A percentile compares a stretch with the other conserved stretches of the same genome.
These are phyloP conservation scores for Apiotrichum akiyoshidainum DNA, from an alignment of 1,284 basidiomycete species.

Conservation along the genomic window DNA sequence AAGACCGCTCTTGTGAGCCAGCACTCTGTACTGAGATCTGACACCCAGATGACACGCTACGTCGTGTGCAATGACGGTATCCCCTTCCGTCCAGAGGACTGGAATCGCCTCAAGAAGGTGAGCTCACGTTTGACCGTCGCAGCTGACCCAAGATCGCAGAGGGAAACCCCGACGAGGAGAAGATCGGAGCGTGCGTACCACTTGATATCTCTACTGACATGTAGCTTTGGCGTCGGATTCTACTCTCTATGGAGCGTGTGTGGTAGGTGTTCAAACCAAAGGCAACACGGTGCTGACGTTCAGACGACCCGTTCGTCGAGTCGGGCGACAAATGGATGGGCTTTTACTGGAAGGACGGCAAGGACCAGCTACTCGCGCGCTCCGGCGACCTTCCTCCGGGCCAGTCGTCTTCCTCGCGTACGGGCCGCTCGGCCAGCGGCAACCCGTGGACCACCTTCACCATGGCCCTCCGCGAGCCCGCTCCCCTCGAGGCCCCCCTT, in stretches of 20 bases:
- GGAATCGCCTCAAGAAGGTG: constrained; percentile 74
- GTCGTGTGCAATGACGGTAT: constrained; percentile 84
- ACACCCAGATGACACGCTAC: constrained; percentile 48
- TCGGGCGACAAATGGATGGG: constrained; percentile 90
- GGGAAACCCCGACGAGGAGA: constrained; percentile 56
- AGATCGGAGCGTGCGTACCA: constrained; percentile 50
- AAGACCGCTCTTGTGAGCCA: constrained; percentile 57
- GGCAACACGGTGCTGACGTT: constrained; percentile 16
- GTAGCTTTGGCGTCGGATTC: constrained; percentile 54
- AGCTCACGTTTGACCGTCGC: not conserved
- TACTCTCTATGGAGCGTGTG: constrained; percentile 55
- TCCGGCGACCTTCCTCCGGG: constrained; percentile 63
- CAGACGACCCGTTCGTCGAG: constrained; percentile 87
- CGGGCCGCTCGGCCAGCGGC: constrained; percentile 38
- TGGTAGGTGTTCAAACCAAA: constrained; percentile 25
- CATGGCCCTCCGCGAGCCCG: constrained; percentile 81
- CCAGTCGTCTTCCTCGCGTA: constrained; percentile 26
- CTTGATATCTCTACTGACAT: not conserved
- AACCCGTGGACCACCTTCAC: constrained; percentile 82
- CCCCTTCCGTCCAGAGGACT: constrained; percentile 71
- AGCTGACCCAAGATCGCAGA: constrained; percentile 47
- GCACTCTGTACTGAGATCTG: no score
- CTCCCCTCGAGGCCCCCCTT: constrained; percentile 73
- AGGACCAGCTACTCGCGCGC: constrained; percentile 76
- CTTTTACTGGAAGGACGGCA: constrained; percentile 93